A percentile compares a stretch with the other conserved stretches of the same genome.
Evolutionary conservation across 371 early-diverging fungal species (phyloP).

Genomic region (Mortierella polycephala): DNA sequence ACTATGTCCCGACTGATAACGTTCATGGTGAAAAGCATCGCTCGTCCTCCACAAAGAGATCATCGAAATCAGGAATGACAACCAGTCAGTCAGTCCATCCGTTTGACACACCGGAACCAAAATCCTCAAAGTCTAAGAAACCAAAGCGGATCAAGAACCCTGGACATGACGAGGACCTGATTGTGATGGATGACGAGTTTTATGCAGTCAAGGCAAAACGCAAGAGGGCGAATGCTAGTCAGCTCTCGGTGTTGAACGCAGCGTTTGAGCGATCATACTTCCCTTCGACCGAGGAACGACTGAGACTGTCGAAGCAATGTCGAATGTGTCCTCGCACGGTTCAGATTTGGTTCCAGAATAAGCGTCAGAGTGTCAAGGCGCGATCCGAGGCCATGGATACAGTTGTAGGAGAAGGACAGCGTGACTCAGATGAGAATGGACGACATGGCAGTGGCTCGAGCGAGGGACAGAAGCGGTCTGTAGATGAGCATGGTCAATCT

Average conservation of each 20-base stretch:
- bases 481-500: slow-evolving; percentile 9
- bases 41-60: slow-evolving; percentile 27
- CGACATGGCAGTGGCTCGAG: slow-evolving; percentile 3
- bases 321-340: slow-evolving; percentile 90
- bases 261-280: slow-evolving; percentile 69
- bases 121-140: slow-evolving; percentile 44
- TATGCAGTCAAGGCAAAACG: slow-evolving; percentile 65
- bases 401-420: slow-evolving; percentile 15
- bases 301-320: slow-evolving; percentile 86
- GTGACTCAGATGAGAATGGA: slow-evolving; percentile 14
- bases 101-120: slow-evolving; percentile 31
- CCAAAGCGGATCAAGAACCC: slow-evolving; percentile 48
- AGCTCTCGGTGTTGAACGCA: slow-evolving; percentile 64
- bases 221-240: slow-evolving; percentile 67
- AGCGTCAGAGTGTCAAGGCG: slow-evolving; percentile 73
- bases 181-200: slow-evolving; percentile 48
- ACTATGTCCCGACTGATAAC: background rate
- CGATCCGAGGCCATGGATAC: slow-evolving; percentile 54
- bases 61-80: slow-evolving; percentile 11
- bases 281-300: slow-evolving; percentile 81
- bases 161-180: slow-evolving; percentile 45
- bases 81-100: slow-evolving; percentile 42
- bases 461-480: slow-evolving; percentile 39
- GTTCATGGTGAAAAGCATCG: background rate
- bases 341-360: slow-evolving; percentile 97